A percentile compares a stretch with the other conserved stretches of the same genome.
These are phyloP conservation scores for Rhodomyrtus psidioides DNA, from an alignment of 441 rosid species.

Conservation along the genomic window DNA sequence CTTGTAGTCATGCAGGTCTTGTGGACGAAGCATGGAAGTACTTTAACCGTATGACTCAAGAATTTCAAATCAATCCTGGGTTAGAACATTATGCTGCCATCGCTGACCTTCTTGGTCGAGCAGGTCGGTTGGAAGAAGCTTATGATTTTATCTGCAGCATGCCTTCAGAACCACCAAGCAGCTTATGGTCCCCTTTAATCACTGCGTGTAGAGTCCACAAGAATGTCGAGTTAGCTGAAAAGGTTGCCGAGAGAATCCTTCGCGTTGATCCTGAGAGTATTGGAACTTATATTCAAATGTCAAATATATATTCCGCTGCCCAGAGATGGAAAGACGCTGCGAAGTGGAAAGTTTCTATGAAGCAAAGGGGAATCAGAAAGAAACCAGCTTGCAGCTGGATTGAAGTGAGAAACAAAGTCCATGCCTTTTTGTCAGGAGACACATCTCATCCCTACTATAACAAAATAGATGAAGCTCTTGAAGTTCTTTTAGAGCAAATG, in stretches of 20 bases:
- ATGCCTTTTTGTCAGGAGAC: slow-evolving; percentile 65
- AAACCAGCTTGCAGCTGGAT: slow-evolving; percentile 66
- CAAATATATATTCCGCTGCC: slow-evolving; percentile 47
- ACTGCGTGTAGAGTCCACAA: slow-evolving; percentile 50
- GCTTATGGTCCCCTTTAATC: slow-evolving; percentile 53
- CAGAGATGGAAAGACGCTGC: slow-evolving; percentile 39
- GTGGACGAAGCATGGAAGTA: slow-evolving; percentile 40
- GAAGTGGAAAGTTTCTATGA: slow-evolving; percentile 31
- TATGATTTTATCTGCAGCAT: slow-evolving; percentile 31
- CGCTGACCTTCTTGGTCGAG: slow-evolving; percentile 60
- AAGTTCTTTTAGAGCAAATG: slow-evolving; percentile 43
- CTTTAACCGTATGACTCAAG: slow-evolving; percentile 34
- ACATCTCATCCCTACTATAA: slow-evolving; percentile 46
- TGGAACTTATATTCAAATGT: slow-evolving; percentile 52
- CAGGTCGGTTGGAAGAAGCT: slow-evolving; percentile 59
- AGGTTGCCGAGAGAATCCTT: slow-evolving; percentile 33
- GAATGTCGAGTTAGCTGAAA: slow-evolving; percentile 52
- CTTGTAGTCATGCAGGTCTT: slow-evolving; percentile 63
- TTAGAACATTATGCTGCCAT: slow-evolving; percentile 60
- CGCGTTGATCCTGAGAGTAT: slow-evolving; percentile 35
- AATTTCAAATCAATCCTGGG: slow-evolving; percentile 32
- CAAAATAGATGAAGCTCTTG: slow-evolving; percentile 34
- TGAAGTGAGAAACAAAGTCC: slow-evolving; percentile 48
- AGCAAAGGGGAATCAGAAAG: slow-evolving; percentile 33
- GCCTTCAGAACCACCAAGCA: slow-evolving; percentile 30